Evolutionary conservation across 495 filamentous ascomycete genomes (phyloP).

Genomic region (Eremomyces bilateralis): DNA sequence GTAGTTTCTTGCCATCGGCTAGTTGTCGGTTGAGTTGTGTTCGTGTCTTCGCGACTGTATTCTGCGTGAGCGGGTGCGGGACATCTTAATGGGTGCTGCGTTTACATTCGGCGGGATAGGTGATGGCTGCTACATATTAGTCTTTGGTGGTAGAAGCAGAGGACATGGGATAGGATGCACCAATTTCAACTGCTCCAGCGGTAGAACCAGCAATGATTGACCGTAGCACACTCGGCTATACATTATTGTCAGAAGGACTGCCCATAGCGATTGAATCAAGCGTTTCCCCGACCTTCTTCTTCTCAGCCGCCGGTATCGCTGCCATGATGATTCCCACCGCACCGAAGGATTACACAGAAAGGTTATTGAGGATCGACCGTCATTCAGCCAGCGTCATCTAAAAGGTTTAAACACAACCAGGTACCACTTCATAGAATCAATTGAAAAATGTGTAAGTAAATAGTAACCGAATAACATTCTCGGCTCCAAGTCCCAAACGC

Average conservation of each 20-base stretch:
- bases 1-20: constrained; percentile 62
- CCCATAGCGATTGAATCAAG: background rate
- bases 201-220: constrained; percentile 76
- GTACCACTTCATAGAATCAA: too few species aligned
- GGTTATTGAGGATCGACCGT: too few species aligned
- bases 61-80: constrained; percentile 4
- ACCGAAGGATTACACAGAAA: too few species aligned
- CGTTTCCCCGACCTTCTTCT: too few species aligned
- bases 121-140: constrained; percentile 74
- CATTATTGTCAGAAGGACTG: constrained; percentile 1
- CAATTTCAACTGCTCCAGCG: constrained; percentile 88
- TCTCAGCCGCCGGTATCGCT: too few species aligned
- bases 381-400: too few species aligned
- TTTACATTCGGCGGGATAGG: constrained; percentile 90
- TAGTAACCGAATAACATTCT: too few species aligned
- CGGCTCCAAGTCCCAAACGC: too few species aligned
- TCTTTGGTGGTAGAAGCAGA: too few species aligned
- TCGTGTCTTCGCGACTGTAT: constrained; percentile 74
- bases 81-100: constrained; percentile 1
- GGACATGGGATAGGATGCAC: constrained; percentile 24
- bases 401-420: too few species aligned
- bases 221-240: constrained; percentile 53
- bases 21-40: constrained; percentile 81
- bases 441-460: too few species aligned
- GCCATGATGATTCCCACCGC: too few species aligned